Evolutionary conservation across 306 rosid species (phyloP).

Genomic region (Benincasa hispida): DNA sequence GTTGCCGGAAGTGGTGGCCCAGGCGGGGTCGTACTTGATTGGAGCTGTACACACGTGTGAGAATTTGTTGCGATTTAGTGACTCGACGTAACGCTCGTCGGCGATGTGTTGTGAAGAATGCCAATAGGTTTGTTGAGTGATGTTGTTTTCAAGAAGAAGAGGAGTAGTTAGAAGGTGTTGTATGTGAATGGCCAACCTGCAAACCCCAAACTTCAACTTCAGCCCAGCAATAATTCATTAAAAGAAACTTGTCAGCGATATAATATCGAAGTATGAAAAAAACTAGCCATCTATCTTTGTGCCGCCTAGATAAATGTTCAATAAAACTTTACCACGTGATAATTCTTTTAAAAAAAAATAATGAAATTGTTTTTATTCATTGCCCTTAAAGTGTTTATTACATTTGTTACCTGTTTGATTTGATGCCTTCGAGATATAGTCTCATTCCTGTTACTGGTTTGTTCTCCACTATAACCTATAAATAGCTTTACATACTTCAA

Average conservation of each 20-base stretch:
- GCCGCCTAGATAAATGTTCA: too few species aligned
- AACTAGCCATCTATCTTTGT: too few species aligned
- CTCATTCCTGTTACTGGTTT: conserved; percentile 85
- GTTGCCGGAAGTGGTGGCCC: conserved; percentile 17
- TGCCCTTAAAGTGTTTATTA: too few species aligned
- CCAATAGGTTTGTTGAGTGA: conserved; percentile 36
- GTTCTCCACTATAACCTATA: conserved; percentile 50
- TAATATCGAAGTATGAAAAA: too few species aligned
- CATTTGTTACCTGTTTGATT: conserved; percentile 52
- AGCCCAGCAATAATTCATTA: too few species aligned
- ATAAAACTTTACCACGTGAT: too few species aligned
- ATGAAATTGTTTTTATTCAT: too few species aligned
- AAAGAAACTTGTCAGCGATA: too few species aligned
- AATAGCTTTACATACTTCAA: not conserved
- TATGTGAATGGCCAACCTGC: conserved; percentile 74
- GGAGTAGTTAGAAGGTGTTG: conserved; percentile 67
- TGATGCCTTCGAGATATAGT: conserved; percentile 86
- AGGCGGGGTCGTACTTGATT: conserved; percentile 39
- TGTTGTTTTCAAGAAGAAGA: conserved; percentile 27
- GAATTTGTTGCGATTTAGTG: conserved; percentile 44
- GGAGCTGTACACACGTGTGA: conserved; percentile 67
- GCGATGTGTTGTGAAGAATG: conserved; percentile 40
- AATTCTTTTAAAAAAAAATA: too few species aligned
- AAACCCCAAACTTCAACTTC: not conserved
- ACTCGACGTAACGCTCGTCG: conserved; percentile 43